Conservation (phyloP, 192 early-diverging fungal species). For the Umbelopsis sp. region DNA sequence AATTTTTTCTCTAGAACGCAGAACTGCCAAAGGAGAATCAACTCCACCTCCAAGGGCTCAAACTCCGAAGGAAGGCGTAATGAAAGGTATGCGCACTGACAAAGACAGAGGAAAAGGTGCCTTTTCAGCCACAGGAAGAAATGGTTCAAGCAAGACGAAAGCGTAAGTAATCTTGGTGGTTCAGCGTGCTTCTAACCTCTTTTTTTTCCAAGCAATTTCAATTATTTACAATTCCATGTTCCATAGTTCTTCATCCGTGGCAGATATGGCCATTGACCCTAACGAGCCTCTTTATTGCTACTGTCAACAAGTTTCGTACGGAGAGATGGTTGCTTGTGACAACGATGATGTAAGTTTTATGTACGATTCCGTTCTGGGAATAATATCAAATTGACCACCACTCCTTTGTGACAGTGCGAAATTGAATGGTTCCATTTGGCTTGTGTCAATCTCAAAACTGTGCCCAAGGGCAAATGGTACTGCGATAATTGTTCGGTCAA, state of each 20-base stretch:
- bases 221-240: constrained; percentile 1
- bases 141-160: constrained; percentile 19
- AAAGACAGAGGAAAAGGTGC: constrained; percentile 6
- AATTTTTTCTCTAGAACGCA: neutral
- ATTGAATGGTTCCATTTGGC: constrained; percentile 98
- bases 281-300: constrained; percentile 97
- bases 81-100: constrained; percentile 7
- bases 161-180: neutral
- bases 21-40: constrained; percentile 13
- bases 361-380: neutral
- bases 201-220: neutral
- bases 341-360: constrained; percentile 76
- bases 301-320: constrained; percentile 93
- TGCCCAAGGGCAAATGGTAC: constrained; percentile 95
- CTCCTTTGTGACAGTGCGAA: constrained; percentile 63
- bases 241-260: constrained; percentile 10
- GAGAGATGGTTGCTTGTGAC: constrained; percentile 97
- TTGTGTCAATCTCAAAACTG: constrained; percentile 87
- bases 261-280: constrained; percentile 88
- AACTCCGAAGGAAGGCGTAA: constrained; percentile 17
- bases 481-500: constrained; percentile 80
- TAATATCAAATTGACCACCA: neutral
- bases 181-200: neutral
- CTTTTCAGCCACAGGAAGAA: constrained; percentile 17
- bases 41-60: constrained; percentile 15